A percentile compares a stretch with the other conserved stretches of the same genome.
These are phyloP conservation scores for Heterobasidion parviporum DNA, from an alignment of 1,284 basidiomycete genomes.

Conservation along the genomic window DNA sequence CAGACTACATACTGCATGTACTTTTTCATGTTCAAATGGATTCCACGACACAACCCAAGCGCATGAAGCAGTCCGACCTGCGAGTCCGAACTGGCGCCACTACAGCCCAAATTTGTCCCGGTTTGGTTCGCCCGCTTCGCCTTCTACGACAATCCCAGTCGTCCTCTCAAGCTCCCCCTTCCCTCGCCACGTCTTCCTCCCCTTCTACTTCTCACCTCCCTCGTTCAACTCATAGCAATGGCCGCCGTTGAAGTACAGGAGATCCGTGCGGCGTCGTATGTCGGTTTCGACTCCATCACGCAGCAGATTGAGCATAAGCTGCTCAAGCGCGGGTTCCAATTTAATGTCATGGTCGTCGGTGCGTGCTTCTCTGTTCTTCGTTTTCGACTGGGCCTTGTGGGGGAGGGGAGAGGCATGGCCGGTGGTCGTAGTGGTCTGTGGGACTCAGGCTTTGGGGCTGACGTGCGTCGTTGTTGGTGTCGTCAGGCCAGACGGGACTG, in stretches of 20 bases:
- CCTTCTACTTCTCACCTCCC: background rate
- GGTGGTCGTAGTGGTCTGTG: background rate
- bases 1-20: background rate
- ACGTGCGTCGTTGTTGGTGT: background rate
- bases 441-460: background rate
- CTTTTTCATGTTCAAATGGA: background rate
- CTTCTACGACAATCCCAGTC: background rate
- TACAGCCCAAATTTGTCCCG: background rate
- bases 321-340: conserved; percentile 97
- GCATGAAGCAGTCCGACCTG: background rate
- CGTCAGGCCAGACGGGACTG: conserved; percentile 87
- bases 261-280: conserved; percentile 82
- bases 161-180: background rate
- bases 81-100: background rate
- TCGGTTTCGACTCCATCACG: conserved; percentile 94
- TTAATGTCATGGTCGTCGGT: conserved; percentile 97
- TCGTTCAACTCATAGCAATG: conserved; percentile 23
- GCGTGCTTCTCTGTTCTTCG: conserved; percentile 24
- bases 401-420: background rate
- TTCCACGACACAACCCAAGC: background rate
- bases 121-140: background rate
- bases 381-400: background rate
- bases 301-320: conserved; percentile 99
- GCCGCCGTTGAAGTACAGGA: conserved; percentile 49
- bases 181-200: background rate